Conservation (phyloP, 1,284 basidiomycete species). For the Ustilago crameri region DNA sequence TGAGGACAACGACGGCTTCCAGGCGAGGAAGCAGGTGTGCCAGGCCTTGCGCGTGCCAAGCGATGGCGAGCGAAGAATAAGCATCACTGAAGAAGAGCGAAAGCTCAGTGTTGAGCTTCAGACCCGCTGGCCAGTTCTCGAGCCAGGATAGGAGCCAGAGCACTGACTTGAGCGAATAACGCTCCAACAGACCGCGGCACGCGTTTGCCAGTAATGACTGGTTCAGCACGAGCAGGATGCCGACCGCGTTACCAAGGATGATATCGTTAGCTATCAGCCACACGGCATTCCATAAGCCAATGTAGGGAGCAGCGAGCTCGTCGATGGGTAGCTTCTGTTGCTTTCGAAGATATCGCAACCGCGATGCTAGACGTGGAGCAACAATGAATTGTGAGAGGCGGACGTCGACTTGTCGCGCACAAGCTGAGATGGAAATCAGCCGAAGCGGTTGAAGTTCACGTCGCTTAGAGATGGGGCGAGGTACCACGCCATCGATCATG, state of each 20-base stretch:
- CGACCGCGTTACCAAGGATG: constrained; percentile 80
- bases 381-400: constrained; percentile 68
- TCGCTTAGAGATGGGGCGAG: not conserved
- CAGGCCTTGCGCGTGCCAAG: constrained; percentile 29
- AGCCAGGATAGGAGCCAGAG: constrained; percentile 77
- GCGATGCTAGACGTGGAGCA: constrained; percentile 60
- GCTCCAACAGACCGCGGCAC: constrained; percentile 7
- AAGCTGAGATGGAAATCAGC: constrained; percentile 35
- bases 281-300: constrained; percentile 84
- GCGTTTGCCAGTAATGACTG: constrained; percentile 5
- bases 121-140: constrained; percentile 91
- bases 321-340: constrained; percentile 23
- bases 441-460: constrained; percentile 10
- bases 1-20: constrained; percentile 68
- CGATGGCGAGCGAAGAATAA: constrained; percentile 72
- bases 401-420: constrained; percentile 68
- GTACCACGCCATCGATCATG: constrained; percentile 11
- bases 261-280: constrained; percentile 93
- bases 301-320: constrained; percentile 66
- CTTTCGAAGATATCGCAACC: constrained; percentile 21
- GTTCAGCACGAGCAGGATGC: constrained; percentile 64
- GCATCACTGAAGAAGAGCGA: constrained; percentile 81
- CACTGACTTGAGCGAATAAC: constrained; percentile 22
- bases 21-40: constrained; percentile 13
- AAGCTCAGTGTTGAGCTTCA: constrained; percentile 95